Percentiles rank a stretch among this genome's conserved stretches.
Evolutionary conservation across 2,329 filamentous ascomycete genomes (phyloP).

Genomic region (Aspergillus calidoustus): DNA sequence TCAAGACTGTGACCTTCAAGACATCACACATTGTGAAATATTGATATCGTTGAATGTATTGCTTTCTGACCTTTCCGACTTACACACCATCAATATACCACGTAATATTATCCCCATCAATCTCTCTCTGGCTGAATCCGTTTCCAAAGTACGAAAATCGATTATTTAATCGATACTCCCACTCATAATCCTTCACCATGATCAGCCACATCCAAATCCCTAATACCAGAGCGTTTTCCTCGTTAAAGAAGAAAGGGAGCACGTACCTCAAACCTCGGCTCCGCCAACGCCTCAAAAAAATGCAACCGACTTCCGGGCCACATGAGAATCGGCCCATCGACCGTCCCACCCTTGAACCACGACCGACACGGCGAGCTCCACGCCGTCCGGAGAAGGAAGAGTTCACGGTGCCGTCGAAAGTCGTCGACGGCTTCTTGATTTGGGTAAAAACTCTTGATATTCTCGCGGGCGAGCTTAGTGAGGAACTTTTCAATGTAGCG

Average conservation of each 20-base stretch:
- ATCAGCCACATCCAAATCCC: neutral
- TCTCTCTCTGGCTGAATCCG: constrained; percentile 25
- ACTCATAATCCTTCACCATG: constrained; percentile 23
- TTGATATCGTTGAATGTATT: neutral
- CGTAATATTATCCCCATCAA: constrained; percentile 20
- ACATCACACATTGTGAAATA: neutral
- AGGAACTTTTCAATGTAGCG: constrained; percentile 6
- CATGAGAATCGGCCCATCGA: constrained; percentile 23
- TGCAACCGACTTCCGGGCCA: constrained; percentile 30
- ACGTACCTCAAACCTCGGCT: constrained; percentile 27
- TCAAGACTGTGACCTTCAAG: neutral
- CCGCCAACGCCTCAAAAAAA: constrained; percentile 30
- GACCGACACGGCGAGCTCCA: constrained; percentile 18
- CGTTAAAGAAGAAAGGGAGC: too few species aligned
- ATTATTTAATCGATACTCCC: constrained; percentile 24
- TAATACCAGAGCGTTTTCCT: too few species aligned
- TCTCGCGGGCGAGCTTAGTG: neutral
- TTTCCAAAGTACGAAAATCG: constrained; percentile 27
- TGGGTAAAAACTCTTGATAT: neutral
- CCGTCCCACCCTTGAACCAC: constrained; percentile 21
- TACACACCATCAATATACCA: constrained; percentile 3
- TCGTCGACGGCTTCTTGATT: constrained; percentile 7
- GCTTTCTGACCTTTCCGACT: neutral
- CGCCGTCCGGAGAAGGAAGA: constrained; percentile 16
- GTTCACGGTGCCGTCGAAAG: constrained; percentile 14